phyloP scores from a whole-genome alignment of 2,329 filamentous ascomycete genomes.

The Alternaria triticimaculans region DNA sequence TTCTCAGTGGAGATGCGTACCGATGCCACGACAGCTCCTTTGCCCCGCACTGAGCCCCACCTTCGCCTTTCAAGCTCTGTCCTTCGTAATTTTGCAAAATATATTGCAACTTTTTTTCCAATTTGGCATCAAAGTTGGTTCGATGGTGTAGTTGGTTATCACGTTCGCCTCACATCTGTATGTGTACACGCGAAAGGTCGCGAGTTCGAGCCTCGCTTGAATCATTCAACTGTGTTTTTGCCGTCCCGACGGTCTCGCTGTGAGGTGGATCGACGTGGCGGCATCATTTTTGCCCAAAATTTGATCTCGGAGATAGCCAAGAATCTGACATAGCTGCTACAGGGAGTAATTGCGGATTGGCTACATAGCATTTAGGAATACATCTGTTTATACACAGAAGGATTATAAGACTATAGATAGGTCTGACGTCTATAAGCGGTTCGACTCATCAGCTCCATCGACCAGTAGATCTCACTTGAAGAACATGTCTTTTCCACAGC shows the following conservation, averaged over 20 bases:
- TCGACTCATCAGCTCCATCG: neutral
- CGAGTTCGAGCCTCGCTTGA: slow-evolving; percentile 35
- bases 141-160: slow-evolving; percentile 39
- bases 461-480: accelerated
- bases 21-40: neutral
- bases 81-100: neutral
- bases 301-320: neutral
- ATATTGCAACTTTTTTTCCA: neutral
- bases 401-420: neutral
- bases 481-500: neutral
- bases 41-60: neutral
- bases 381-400: neutral
- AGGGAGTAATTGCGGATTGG: neutral
- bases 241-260: neutral
- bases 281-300: neutral
- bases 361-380: neutral
- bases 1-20: neutral
- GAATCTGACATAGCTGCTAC: neutral
- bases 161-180: slow-evolving; percentile 32
- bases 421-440: neutral
- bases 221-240: slow-evolving; percentile 20
- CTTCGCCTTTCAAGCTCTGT: neutral
- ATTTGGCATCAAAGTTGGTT: slow-evolving; percentile 10
- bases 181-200: slow-evolving; percentile 26
- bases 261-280: neutral